phyloP scores from a whole-genome alignment of 306 rosid genomes.

The Citrullus mucosospermus region DNA sequence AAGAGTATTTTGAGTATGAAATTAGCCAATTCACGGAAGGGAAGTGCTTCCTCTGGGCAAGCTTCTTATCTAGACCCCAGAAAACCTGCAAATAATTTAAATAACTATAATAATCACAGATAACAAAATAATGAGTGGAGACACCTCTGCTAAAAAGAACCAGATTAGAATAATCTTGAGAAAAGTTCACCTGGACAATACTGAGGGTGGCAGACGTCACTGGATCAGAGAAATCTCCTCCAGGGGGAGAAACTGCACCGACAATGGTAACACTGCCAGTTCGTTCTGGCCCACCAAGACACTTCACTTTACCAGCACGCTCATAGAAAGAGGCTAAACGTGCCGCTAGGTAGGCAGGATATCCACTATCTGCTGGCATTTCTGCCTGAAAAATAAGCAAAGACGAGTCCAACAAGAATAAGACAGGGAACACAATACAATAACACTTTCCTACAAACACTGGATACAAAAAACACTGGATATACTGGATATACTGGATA shows the following conservation, averaged over 20 bases:
- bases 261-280: slow-evolving; percentile 98
- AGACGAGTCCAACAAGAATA: slow-evolving; percentile 7
- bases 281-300: slow-evolving; percentile 97
- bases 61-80: slow-evolving; percentile 99
- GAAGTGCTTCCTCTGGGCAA: slow-evolving; percentile 99
- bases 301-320: slow-evolving; percentile 99
- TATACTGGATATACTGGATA: no score
- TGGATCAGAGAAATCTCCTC: slow-evolving; percentile 99
- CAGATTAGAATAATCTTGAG: background rate
- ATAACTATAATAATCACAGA: slow-evolving; percentile 5
- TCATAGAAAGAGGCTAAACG: slow-evolving; percentile 98
- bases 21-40: slow-evolving; percentile 99
- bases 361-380: slow-evolving; percentile 99
- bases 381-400: slow-evolving; percentile 54
- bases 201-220: slow-evolving; percentile 99
- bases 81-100: slow-evolving; percentile 48
- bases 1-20: slow-evolving; percentile 87
- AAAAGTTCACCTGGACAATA: slow-evolving; percentile 76
- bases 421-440: background rate
- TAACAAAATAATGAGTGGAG: background rate
- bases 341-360: slow-evolving; percentile 98
- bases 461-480: background rate
- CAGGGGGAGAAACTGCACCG: slow-evolving; percentile 99
- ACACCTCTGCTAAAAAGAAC: background rate
- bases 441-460: slow-evolving; percentile 1